A percentile compares a stretch with the other conserved stretches of the same genome.
Conservation (phyloP, 192 early-diverging fungal genomes). For the Backusella tarrabulga region DNA sequence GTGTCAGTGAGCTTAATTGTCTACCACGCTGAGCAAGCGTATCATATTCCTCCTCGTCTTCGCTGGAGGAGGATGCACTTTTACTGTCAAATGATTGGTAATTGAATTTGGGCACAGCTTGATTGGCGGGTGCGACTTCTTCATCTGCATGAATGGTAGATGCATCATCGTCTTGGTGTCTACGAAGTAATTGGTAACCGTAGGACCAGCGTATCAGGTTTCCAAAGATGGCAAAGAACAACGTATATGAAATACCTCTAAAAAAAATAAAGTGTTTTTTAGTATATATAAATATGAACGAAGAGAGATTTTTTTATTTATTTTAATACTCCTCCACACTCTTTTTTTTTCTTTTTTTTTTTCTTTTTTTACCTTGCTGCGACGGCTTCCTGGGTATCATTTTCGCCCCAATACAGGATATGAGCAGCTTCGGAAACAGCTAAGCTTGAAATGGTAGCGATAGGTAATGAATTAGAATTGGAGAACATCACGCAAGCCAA, state of each 20-base stretch:
- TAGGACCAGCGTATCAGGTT: slow-evolving; percentile 85
- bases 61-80: background rate
- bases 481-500: slow-evolving; percentile 64
- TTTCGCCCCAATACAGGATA: slow-evolving; percentile 37
- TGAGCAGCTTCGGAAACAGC: slow-evolving; percentile 50
- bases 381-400: slow-evolving; percentile 45
- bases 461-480: slow-evolving; percentile 74
- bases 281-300: background rate
- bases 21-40: background rate
- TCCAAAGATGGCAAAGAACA: slow-evolving; percentile 79
- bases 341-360: background rate
- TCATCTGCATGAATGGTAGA: slow-evolving; percentile 5
- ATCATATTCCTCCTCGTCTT: background rate
- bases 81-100: slow-evolving; percentile 10
- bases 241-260: slow-evolving; percentile 74
- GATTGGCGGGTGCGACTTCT: background rate
- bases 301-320: slow-evolving; percentile 61
- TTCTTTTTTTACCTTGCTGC: slow-evolving; percentile 46
- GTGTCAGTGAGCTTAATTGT: slow-evolving; percentile 7
- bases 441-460: slow-evolving; percentile 65
- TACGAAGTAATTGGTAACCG: slow-evolving; percentile 62
- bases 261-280: background rate
- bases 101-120: background rate
- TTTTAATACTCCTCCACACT: slow-evolving; percentile 23
- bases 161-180: slow-evolving; percentile 11